These are phyloP conservation scores for Suillus clintonianus DNA, from an alignment of 768 basidiomycete species.

Conservation along the genomic window DNA sequence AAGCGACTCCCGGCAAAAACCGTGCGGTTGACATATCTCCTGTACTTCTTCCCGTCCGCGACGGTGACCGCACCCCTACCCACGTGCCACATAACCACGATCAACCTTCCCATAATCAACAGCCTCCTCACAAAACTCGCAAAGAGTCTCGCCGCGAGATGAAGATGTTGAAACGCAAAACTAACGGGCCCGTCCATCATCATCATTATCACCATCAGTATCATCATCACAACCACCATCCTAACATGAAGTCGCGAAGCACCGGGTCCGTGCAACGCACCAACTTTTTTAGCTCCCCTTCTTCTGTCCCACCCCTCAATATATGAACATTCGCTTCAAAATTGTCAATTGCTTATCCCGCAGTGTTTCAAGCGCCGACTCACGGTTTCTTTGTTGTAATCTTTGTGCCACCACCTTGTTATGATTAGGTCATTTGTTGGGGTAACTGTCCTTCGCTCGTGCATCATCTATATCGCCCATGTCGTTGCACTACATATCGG, in stretches of 20 bases:
- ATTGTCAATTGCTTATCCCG: background rate
- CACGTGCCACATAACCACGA: slow-evolving; percentile 33
- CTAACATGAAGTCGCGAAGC: slow-evolving; percentile 63
- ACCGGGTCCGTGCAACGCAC: slow-evolving; percentile 55
- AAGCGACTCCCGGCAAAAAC: slow-evolving; percentile 27
- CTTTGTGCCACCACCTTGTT: slow-evolving; percentile 2
- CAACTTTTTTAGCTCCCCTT: slow-evolving; percentile 37
- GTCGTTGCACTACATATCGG: background rate
- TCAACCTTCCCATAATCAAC: slow-evolving; percentile 40
- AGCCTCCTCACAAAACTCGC: slow-evolving; percentile 51
- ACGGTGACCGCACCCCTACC: slow-evolving; percentile 61
- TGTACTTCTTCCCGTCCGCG: slow-evolving; percentile 50
- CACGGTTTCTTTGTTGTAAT: background rate
- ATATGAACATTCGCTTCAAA: slow-evolving; percentile 16
- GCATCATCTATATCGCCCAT: background rate
- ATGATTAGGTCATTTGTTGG: background rate
- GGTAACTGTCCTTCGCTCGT: background rate
- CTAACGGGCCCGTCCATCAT: slow-evolving; percentile 41
- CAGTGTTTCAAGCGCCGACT: background rate
- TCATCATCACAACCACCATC: slow-evolving; percentile 58
- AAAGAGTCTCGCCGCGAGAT: slow-evolving; percentile 70
- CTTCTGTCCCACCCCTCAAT: slow-evolving; percentile 29
- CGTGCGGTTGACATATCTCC: slow-evolving; percentile 47
- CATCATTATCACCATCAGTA: slow-evolving; percentile 49
- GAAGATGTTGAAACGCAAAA: slow-evolving; percentile 65